Evolutionary conservation across 805 yeast genomes (phyloP).

Genomic region (Zygotorulaspora chibaensis): DNA sequence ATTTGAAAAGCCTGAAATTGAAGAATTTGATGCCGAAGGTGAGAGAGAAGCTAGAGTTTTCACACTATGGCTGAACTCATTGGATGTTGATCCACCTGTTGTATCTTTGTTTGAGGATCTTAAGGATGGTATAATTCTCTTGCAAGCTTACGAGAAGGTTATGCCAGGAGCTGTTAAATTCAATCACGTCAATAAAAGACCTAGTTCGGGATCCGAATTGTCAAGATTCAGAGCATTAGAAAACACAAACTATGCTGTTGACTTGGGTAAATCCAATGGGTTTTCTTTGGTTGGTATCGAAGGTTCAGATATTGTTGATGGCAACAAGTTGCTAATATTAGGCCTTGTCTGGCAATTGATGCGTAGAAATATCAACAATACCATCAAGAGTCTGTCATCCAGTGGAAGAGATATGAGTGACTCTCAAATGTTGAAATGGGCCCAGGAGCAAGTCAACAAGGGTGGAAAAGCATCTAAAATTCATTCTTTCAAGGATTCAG

Average conservation of each 20-base stretch:
- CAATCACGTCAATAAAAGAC: slow-evolving; percentile 78
- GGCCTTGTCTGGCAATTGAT: slow-evolving; percentile 98
- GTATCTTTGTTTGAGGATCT: slow-evolving; percentile 88
- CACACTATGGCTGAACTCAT: slow-evolving; percentile 93
- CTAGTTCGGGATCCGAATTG: slow-evolving; percentile 68
- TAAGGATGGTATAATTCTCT: slow-evolving; percentile 82
- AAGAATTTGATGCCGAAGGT: slow-evolving; percentile 98
- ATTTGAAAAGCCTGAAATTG: slow-evolving; percentile 85
- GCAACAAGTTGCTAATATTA: slow-evolving; percentile 79
- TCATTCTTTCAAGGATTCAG: slow-evolving; percentile 81
- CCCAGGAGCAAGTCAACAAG: slow-evolving; percentile 74
- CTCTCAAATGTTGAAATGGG: slow-evolving; percentile 88
- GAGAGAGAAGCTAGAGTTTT: slow-evolving; percentile 99
- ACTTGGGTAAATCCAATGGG: slow-evolving; percentile 84
- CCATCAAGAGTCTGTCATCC: slow-evolving; percentile 66
- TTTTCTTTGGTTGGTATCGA: slow-evolving; percentile 97
- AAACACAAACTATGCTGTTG: slow-evolving; percentile 98
- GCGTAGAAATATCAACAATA: slow-evolving; percentile 90
- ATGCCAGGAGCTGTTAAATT: slow-evolving; percentile 85
- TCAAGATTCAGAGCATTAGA: slow-evolving; percentile 93
- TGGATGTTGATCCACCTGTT: slow-evolving; percentile 94
- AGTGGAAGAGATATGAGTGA: slow-evolving; percentile 77
- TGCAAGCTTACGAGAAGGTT: slow-evolving; percentile 94
- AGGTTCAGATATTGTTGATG: slow-evolving; percentile 96
- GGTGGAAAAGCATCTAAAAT: slow-evolving; percentile 74